Evolutionary conservation across 371 early-diverging fungal genomes (phyloP).

Genomic region (Syncephalis plumigaleata): DNA sequence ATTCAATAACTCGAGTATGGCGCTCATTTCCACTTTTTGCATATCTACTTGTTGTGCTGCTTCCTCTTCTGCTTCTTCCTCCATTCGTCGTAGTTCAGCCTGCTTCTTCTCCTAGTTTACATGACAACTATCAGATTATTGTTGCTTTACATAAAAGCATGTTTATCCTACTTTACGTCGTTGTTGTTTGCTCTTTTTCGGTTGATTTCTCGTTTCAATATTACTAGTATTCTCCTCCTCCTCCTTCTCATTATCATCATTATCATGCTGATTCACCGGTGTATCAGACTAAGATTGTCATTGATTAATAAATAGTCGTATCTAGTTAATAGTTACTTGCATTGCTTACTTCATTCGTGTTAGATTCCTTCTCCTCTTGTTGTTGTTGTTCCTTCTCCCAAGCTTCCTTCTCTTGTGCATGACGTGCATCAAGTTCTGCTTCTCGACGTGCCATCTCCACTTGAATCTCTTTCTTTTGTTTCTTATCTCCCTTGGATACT

Average conservation of each 20-base stretch:
- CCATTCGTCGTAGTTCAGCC: conserved; percentile 53
- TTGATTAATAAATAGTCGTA: too few relatives aligned
- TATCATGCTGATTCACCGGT: too few relatives aligned
- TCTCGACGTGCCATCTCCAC: conserved; percentile 55
- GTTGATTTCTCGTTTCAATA: conserved; percentile 4
- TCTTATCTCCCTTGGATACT: conserved; percentile 60
- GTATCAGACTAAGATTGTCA: too few relatives aligned
- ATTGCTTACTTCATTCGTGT: too few relatives aligned
- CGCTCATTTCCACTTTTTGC: conserved; percentile 48
- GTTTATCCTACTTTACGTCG: not conserved
- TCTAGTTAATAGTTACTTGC: not conserved
- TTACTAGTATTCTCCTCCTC: conserved; percentile 5
- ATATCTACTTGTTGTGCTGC: conserved; percentile 56
- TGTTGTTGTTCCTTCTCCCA: conserved; percentile 4
- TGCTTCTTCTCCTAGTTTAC: conserved; percentile 37
- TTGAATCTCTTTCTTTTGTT: conserved; percentile 67
- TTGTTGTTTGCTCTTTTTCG: not conserved
- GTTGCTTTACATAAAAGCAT: too few relatives aligned
- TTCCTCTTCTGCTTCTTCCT: conserved; percentile 62
- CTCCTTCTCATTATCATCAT: too few relatives aligned
- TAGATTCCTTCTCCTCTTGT: too few relatives aligned
- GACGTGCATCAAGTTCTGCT: conserved; percentile 33
- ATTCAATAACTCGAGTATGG: conserved; percentile 35
- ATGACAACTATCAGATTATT: too few relatives aligned
- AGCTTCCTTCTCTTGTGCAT: conserved; percentile 40